A percentile compares a stretch with the other conserved stretches of the same genome.
Conservation (phyloP, 192 early-diverging fungal species). For the Paraglomus brasilianum region DNA sequence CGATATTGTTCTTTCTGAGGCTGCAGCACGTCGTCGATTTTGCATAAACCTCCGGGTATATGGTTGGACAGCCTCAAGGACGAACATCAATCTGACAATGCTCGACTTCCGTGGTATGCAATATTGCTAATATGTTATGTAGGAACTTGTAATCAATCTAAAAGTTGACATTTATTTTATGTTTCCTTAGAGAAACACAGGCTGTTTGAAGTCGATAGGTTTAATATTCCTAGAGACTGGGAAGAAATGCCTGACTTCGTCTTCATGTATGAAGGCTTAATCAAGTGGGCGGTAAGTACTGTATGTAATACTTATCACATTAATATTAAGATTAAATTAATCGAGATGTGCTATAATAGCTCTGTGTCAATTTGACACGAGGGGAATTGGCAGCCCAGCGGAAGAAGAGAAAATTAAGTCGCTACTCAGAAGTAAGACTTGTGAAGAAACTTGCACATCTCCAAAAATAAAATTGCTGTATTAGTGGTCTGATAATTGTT, state of each 20-base stretch:
- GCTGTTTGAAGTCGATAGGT: slow-evolving; percentile 7
- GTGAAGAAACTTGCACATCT: slow-evolving; percentile 14
- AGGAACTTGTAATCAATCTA: too few relatives aligned
- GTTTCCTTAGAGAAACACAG: slow-evolving; percentile 8
- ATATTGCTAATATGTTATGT: too few relatives aligned
- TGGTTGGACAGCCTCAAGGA: slow-evolving; percentile 13
- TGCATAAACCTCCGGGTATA: slow-evolving; percentile 9
- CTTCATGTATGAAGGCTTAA: slow-evolving; percentile 7
- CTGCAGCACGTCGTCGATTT: neutral
- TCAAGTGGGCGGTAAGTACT: slow-evolving; percentile 18
- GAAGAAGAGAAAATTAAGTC: too few relatives aligned
- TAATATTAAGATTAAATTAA: neutral
- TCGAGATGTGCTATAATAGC: neutral
- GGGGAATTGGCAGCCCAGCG: too few relatives aligned
- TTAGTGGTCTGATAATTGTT: too few relatives aligned
- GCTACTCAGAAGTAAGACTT: too few relatives aligned
- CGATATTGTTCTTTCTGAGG: too few relatives aligned
- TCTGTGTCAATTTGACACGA: too few relatives aligned
- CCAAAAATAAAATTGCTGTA: too few relatives aligned
- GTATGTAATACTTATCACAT: neutral
- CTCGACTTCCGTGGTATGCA: slow-evolving; percentile 25
- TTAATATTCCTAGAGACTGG: slow-evolving; percentile 11
- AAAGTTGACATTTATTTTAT: too few relatives aligned
- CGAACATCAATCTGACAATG: slow-evolving; percentile 2
- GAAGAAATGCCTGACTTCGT: slow-evolving; percentile 13